Percentiles rank a stretch among this genome's conserved stretches.
These are phyloP conservation scores for Irpex sp. DNA, from an alignment of 1,284 basidiomycete species.

Conservation along the genomic window DNA sequence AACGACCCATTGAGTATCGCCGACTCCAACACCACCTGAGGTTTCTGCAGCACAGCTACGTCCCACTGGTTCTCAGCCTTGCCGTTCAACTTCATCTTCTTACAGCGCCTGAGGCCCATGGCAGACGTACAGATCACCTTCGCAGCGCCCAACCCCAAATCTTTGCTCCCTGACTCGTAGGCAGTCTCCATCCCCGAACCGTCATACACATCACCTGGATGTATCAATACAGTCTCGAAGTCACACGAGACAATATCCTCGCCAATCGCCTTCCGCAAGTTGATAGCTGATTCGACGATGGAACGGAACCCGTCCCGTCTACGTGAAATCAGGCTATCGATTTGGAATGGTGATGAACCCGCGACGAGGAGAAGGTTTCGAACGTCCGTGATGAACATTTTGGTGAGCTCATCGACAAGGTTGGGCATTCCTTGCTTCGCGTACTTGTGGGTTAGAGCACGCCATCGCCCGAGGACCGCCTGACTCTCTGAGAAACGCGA, in stretches of 20 bases:
- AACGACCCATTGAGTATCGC: background rate
- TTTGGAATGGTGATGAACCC: conserved; percentile 10
- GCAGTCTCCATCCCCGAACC: conserved; percentile 10
- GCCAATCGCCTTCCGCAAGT: conserved; percentile 12
- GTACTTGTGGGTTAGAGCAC: conserved; percentile 13
- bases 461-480: conserved; percentile 12
- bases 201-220: conserved; percentile 14
- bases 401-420: conserved; percentile 14
- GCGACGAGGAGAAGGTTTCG: conserved; percentile 15
- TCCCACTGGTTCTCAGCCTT: conserved; percentile 12
- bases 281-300: conserved; percentile 13
- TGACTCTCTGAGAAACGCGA: conserved; percentile 8
- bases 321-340: conserved; percentile 11
- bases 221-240: conserved; percentile 15
- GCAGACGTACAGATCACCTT: conserved; percentile 13
- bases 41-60: conserved; percentile 12
- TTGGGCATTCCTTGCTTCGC: conserved; percentile 16
- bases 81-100: conserved; percentile 10
- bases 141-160: background rate
- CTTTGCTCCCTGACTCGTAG: conserved; percentile 2
- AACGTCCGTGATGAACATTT: conserved; percentile 14
- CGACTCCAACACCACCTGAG: conserved; percentile 10
- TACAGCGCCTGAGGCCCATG: conserved; percentile 11
- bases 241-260: conserved; percentile 16
- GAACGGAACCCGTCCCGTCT: conserved; percentile 11